These are phyloP conservation scores for Amanita polypyramis DNA, from an alignment of 768 basidiomycete genomes.

Conservation along the genomic window DNA sequence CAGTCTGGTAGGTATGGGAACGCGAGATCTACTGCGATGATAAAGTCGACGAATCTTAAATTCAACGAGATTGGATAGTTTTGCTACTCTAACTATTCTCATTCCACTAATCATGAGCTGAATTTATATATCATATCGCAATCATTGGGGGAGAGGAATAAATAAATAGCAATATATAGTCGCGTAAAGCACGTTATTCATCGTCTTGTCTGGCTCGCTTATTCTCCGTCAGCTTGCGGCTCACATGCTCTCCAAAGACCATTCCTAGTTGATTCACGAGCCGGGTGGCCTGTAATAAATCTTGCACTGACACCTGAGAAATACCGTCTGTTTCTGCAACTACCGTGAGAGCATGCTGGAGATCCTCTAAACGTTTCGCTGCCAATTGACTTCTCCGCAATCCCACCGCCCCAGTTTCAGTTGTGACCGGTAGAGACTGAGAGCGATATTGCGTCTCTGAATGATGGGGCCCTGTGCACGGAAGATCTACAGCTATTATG, in stretches of 20 bases:
- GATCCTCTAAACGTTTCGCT: constrained; percentile 30
- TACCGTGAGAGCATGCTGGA: constrained; percentile 33
- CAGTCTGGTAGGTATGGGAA: too few relatives aligned
- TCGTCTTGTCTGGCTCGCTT: neutral
- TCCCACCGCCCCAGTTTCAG: neutral
- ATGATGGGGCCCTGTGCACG: neutral
- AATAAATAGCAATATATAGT: neutral
- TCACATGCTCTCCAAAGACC: constrained; percentile 35
- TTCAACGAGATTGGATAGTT: too few relatives aligned
- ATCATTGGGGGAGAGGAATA: neutral
- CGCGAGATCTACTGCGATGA: too few relatives aligned
- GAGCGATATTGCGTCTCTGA: neutral
- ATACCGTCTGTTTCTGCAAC: constrained; percentile 25
- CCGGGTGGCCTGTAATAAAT: constrained; percentile 34
- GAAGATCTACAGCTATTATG: neutral
- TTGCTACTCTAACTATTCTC: too few relatives aligned
- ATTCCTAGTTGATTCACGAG: constrained; percentile 36
- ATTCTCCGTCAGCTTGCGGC: constrained; percentile 19
- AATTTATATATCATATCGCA: too few relatives aligned
- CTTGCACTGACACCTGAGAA: constrained; percentile 39
- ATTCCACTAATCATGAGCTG: too few relatives aligned
- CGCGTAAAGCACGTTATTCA: neutral
- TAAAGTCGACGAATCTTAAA: too few relatives aligned
- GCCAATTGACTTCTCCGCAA: constrained; percentile 28
- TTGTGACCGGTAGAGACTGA: neutral